Conservation (phyloP, 148 eudicot species). For the Rhododendron ovatum region DNA sequence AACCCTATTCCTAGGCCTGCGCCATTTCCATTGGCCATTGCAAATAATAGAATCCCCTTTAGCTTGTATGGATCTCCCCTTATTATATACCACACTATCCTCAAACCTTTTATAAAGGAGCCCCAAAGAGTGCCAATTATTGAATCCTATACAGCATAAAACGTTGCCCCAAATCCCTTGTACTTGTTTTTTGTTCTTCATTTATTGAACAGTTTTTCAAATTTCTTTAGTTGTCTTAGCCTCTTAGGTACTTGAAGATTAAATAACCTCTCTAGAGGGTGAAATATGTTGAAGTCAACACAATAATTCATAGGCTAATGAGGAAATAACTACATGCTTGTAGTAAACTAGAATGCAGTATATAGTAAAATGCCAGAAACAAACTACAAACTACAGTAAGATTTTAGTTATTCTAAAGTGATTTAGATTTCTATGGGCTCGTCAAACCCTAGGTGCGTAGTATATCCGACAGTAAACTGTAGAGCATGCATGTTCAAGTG, state of each 20-base stretch:
- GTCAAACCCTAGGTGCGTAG: neutral
- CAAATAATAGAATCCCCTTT: neutral
- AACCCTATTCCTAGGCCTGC: neutral
- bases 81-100: neutral
- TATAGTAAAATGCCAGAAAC: neutral
- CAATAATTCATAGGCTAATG: neutral
- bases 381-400: neutral
- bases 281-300: constrained; percentile 2
- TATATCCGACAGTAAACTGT: neutral
- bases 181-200: neutral
- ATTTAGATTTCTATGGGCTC: neutral
- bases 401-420: neutral
- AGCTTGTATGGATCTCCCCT: neutral
- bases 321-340: neutral
- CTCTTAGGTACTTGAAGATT: neutral
- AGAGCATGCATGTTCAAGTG: neutral
- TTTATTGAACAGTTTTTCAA: neutral
- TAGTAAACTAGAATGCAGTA: neutral
- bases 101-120: neutral
- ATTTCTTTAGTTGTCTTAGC: neutral
- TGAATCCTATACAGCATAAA: neutral
- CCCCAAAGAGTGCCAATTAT: neutral
- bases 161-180: neutral
- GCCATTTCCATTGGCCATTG: neutral
- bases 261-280: neutral